Percentiles rank a stretch among this genome's conserved stretches.
phyloP scores from a whole-genome alignment of 768 basidiomycete genomes.

The Calocybe gangraenosa region DNA sequence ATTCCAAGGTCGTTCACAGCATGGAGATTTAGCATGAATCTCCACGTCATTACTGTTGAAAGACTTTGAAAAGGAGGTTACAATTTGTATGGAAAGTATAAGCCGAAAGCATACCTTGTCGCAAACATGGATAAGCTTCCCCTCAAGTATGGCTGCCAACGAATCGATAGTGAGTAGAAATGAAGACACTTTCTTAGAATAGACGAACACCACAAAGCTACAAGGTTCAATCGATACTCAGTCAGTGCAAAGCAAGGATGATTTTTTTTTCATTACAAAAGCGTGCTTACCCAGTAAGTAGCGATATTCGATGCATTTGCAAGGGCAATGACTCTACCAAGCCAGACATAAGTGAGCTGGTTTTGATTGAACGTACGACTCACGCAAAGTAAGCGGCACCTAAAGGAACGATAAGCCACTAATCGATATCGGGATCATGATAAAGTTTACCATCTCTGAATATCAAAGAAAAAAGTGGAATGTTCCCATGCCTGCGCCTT shows the following conservation, averaged over 20 bases:
- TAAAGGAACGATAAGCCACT: not conserved
- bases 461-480: slow-evolving; percentile 2
- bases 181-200: not conserved
- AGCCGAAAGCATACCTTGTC: slow-evolving; percentile 11
- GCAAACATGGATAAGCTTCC: slow-evolving; percentile 4
- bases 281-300: slow-evolving; percentile 1
- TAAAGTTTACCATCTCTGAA: slow-evolving; percentile 5
- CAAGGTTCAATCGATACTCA: not conserved
- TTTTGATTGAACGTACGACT: not conserved
- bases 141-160: not conserved
- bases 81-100: not conserved
- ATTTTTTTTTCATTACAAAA: not conserved
- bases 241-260: not conserved
- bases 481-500: not conserved
- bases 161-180: not conserved
- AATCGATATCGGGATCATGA: not conserved
- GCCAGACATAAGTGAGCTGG: not conserved
- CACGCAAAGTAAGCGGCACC: slow-evolving; percentile 1
- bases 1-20: not conserved
- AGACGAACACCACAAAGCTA: not conserved
- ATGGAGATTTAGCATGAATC: slow-evolving; percentile 5
- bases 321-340: no score
- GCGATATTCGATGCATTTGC: not conserved
- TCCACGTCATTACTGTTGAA: slow-evolving; percentile 4
- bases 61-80: not conserved